Evolutionary conservation across 371 early-diverging fungal genomes (phyloP), one percentile per base, ranked within the genome.

Genomic region (Syncephalis fuscata): DNA sequence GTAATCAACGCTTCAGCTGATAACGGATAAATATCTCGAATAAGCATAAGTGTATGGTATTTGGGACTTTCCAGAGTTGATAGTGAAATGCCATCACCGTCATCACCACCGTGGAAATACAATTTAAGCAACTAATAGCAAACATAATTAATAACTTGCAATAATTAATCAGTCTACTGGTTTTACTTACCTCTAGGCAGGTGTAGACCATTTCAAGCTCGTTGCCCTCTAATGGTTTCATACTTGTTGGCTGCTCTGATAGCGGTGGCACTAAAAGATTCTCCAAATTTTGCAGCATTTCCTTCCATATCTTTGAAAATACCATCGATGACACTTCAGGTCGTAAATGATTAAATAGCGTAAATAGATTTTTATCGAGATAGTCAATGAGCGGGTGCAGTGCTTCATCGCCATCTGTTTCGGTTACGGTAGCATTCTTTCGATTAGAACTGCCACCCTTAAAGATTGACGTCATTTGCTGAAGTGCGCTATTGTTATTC

Each of bases 41-140:
- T 71, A 8, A 69, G 65, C 43, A 73, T 48, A 20, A 85, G 64
- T 27, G 78, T 76, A 24, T 66, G 62, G 63, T 88, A 92, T 60
- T 81, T 80, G 3, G 73, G 64, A 32, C 68, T 82, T 53, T 85
- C 88, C 1, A 93, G 66, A 17, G 71, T 67, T 2, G 78, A 76
- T 39, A 72, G 49, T 0, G 89, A 70, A 24, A 89, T 67, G 1
- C 82, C 85, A 52, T 92, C 80, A 8, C 79, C 82, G 37, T 78
- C 82, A 45, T 83, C 84, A 45, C 86, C 92, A 42, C 88, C 94
- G 49, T 88, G 78, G 59, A 92, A 80, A 51, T 88, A 79, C 32
- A 86, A 65, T 57, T 81, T 80, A 32, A 93, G 71, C 27, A 87
- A 73, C 65, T 82, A 59, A 23, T 26, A 37, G 46, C 32, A 32